These are phyloP conservation scores for Limtongia smithiae DNA, from an alignment of 805 yeast species.

Conservation along the genomic window DNA sequence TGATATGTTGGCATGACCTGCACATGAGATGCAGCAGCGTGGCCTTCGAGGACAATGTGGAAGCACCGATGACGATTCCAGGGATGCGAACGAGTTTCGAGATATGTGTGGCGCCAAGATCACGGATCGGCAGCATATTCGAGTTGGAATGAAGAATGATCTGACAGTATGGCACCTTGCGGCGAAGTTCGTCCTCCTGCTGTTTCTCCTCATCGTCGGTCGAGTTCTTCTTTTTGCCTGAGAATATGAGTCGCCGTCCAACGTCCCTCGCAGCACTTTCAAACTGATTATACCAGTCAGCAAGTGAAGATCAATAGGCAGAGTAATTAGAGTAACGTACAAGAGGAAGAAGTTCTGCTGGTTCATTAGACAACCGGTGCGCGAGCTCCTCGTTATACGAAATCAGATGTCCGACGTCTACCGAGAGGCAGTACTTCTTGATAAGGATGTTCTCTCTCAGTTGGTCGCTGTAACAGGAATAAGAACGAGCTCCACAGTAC, in stretches of 20 bases:
- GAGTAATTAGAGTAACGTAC: slow-evolving; percentile 49
- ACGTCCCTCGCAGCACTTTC: slow-evolving; percentile 48
- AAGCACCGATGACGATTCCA: slow-evolving; percentile 89
- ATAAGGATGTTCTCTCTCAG: slow-evolving; percentile 80
- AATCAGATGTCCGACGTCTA: slow-evolving; percentile 78
- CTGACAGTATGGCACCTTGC: slow-evolving; percentile 75
- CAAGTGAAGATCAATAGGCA: not conserved
- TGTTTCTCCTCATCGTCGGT: slow-evolving; percentile 23
- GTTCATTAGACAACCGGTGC: slow-evolving; percentile 78
- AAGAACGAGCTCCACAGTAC: too few species aligned
- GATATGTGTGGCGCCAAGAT: slow-evolving; percentile 80
- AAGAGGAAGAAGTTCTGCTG: slow-evolving; percentile 40
- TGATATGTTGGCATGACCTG: slow-evolving; percentile 79
- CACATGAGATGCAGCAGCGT: slow-evolving; percentile 81
- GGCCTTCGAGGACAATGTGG: slow-evolving; percentile 84
- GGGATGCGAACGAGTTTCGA: slow-evolving; percentile 85
- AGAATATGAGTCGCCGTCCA: slow-evolving; percentile 59
- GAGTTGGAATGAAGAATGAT: slow-evolving; percentile 71
- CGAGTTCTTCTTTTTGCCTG: slow-evolving; percentile 25
- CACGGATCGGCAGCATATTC: slow-evolving; percentile 67
- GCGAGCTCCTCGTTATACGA: slow-evolving; percentile 86
- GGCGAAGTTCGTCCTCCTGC: slow-evolving; percentile 45
- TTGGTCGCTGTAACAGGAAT: slow-evolving; percentile 57
- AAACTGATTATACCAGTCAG: slow-evolving; percentile 12
- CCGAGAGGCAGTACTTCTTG: slow-evolving; percentile 66